Base-by-base conservation (phyloP, 257 asterid genomes). In the Solanum pennellii region DNA sequence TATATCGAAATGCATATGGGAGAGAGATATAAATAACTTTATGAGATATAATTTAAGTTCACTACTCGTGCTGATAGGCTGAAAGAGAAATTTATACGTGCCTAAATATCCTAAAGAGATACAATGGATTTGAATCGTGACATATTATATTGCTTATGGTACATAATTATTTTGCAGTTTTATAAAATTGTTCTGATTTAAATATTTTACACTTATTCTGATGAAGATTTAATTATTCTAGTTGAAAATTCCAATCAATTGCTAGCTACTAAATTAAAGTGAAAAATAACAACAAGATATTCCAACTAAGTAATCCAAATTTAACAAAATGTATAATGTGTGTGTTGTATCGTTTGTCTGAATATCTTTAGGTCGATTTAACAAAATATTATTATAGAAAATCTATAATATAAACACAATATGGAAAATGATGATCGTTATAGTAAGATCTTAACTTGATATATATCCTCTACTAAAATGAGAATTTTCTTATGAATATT, bases 261-360 rank as follows among this genome's bases (percentile, higher is more conserved):
- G 25, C 35, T 41, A 41, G 83, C 56, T 39, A 79, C 42, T 27
- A 80, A 9, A 45, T n/a, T 45, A 47, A 27, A 10, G 68, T 23
- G 7, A 27, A 80, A 42, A 77, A 44, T 25, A 77, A 77, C 83
- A 77, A 45, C 6, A 79, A 79, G 84, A 45, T 80, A 80, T 56
- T 80, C 84, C 84, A 80, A 45, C 6, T 27, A 80, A 16, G 9
- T 80, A 27, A 47, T 27, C 84, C 84, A 45, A 80, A 37, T 44
- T 44, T 44, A 44, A 20, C 37, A 77, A 44, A 44, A 77, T 76
- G n/a, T 52, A 0, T 14, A 42, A 47, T 47, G 59, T 8, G 6
- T 12, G 3, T 76, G 59, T 76, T 41, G 7, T 71, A 69, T 69
- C 3, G 0, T 31, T 69, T 69, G 12, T 69, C 13, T 1, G 6